These are phyloP conservation scores for Stevia rebaudiana DNA, from an alignment of 140 eudicot genomes.

Conservation along the genomic window DNA sequence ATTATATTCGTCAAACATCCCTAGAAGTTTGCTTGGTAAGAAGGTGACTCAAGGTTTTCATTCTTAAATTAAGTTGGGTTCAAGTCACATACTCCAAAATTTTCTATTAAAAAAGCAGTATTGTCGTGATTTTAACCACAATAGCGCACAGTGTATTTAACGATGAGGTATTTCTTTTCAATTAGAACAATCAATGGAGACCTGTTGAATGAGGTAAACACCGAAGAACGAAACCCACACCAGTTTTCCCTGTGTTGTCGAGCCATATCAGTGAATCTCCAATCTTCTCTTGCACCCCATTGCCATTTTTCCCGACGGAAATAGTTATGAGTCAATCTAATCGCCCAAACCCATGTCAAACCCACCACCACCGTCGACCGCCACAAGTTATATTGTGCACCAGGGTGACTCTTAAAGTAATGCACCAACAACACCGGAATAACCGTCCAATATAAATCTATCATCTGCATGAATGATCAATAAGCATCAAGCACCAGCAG, in stretches of 20 bases:
- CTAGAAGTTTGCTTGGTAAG: too few relatives aligned
- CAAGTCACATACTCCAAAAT: too few relatives aligned
- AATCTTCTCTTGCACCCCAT: constrained; percentile 91
- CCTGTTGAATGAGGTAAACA: constrained; percentile 89
- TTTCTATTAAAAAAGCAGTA: too few relatives aligned
- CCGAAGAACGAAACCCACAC: constrained; percentile 98
- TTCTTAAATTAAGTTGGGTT: too few relatives aligned
- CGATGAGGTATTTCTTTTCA: too few relatives aligned
- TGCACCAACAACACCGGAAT: constrained; percentile 75
- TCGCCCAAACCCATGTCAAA: constrained; percentile 79
- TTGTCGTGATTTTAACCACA: too few relatives aligned
- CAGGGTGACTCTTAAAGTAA: constrained; percentile 64
- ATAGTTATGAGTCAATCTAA: constrained; percentile 81
- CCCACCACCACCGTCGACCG: constrained; percentile 59
- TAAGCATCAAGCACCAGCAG: not conserved
- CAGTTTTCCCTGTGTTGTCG: constrained; percentile 62
- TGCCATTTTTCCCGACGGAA: constrained; percentile 93
- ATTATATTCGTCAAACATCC: too few relatives aligned
- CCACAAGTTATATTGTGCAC: constrained; percentile 43
- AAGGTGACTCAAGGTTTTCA: too few relatives aligned
- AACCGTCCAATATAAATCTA: constrained; percentile 88
- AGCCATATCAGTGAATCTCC: constrained; percentile 88
- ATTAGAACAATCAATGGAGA: too few relatives aligned
- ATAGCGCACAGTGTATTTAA: too few relatives aligned
- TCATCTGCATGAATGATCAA: constrained; percentile 52